Evolutionary conservation across 2,329 filamentous ascomycete genomes (phyloP), one percentile per base, ranked within the genome.

Genomic region (Aspergillus pseudoviridinutans): DNA sequence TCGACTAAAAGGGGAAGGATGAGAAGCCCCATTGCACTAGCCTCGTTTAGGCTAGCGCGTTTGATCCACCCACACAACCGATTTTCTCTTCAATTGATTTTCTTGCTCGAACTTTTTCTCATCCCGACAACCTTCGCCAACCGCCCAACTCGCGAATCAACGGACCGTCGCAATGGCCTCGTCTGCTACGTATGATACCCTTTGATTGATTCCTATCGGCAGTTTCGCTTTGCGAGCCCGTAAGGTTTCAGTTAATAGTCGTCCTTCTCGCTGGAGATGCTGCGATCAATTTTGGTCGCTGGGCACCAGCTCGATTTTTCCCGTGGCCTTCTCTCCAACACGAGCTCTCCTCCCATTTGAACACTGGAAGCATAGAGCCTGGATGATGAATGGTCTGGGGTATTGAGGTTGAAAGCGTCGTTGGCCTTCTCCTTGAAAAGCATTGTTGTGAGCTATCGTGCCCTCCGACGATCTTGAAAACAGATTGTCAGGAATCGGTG

Each of bases 231-330:
- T 60, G 65, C 62, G 67, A 68, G 72, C 60, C 68, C 74, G 78
- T 81, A 78, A 80, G 80, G 80, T 56, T 75, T 79, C 79, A 81
- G 85, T 87, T 74, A 78, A 89, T 91, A 90, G 88, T 90, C 85
- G 89, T 91, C 87, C 87, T 89, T 78, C 86, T 91, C 85, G 87
- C 89, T 91, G 87, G 87, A 83, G 75, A 78, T 76, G 77, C 76
- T 75, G 68, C 68, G 69, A 69, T 70, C 62, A 62, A 61, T 61
- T 62, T 66, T 59, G 64, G 67, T 69, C 65, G 70, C 75, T 77
- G 68, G 76, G 80, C 80, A 82, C 86, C 87, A 91, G 89, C 88
- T 92, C 89, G 88, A 92, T 89, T 77, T 79, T 82, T 91, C 89
- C 82, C 76, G 63, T 62, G 63, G 62, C 64, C 58, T 65, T 59